Percentiles rank a stretch among this genome's conserved stretches.
Evolutionary conservation across 1,284 basidiomycete genomes (phyloP).

Genomic region (Ceratobasidium sp.): DNA sequence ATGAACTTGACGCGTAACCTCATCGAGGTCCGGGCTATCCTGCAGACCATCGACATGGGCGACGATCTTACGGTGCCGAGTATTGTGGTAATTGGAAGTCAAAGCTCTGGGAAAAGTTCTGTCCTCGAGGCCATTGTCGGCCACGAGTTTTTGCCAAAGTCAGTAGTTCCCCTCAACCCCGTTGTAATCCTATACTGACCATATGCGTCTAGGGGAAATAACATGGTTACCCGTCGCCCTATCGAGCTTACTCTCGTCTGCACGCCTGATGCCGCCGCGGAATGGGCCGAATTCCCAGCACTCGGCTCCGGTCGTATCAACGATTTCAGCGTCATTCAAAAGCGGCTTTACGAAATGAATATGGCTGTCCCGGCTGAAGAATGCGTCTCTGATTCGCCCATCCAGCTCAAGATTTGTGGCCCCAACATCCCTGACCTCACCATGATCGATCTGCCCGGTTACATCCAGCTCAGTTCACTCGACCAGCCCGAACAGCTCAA

Average conservation of each 20-base stretch:
- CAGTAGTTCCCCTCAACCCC: conserved; percentile 52
- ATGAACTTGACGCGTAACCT: conserved; percentile 95
- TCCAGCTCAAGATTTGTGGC: conserved; percentile 96
- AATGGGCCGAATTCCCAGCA: conserved; percentile 95
- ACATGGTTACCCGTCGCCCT: conserved; percentile 98
- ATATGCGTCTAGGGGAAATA: conserved; percentile 78
- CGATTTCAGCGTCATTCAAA: conserved; percentile 90
- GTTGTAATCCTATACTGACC: background rate
- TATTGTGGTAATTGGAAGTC: conserved; percentile 98
- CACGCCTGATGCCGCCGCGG: conserved; percentile 78
- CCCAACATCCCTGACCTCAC: conserved; percentile 96
- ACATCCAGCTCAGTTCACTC: conserved; percentile 94
- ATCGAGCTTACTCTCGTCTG: conserved; percentile 98
- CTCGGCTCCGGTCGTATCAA: conserved; percentile 89
- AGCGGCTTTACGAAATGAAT: conserved; percentile 94
- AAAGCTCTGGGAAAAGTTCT: conserved; percentile 97
- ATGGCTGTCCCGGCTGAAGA: conserved; percentile 88
- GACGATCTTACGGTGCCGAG: conserved; percentile 93
- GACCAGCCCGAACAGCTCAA: conserved; percentile 96
- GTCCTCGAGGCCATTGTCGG: conserved; percentile 98
- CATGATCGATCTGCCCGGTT: conserved; percentile 96
- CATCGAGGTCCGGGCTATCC: conserved; percentile 94
- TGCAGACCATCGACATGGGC: conserved; percentile 95
- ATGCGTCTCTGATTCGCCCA: conserved; percentile 93
- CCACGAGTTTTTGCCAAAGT: conserved; percentile 98